Evolutionary conservation across 192 early-diverging fungal genomes (phyloP), one percentile per base, ranked within the genome.

Genomic region (Lobosporangium transversale): DNA sequence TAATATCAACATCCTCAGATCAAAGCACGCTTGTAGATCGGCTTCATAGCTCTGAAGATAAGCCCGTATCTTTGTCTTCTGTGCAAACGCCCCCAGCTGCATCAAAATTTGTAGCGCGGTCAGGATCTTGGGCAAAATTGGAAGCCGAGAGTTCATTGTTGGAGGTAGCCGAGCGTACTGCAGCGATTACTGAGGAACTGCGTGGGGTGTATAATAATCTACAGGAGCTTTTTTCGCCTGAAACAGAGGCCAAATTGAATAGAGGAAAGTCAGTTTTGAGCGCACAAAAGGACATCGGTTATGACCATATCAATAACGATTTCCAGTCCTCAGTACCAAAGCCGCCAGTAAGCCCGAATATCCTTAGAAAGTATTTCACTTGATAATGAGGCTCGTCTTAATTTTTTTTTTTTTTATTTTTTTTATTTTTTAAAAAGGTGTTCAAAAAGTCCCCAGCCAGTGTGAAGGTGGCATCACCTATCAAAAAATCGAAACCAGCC

Each of bases 191-290:
- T 4, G 45, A 76, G 20, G 64, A 67, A 26, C 48, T 76, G 33
- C 57, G 73, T 1, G 64, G 53, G 0, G 73, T 76, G 0, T 76
- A 76, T 31, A 56, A 57, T 3, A 76, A 76, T 21, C 53, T 76
- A 0, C 73, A 76, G 51, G 58, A 67, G 36, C 45, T 76, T 26
- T 76, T 76, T 47, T 76, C 73, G 0, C 73, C 73, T 2, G 73
- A 76, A 24, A 62, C 58, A 4, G 73, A 76, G 45, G 73, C 73
- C 0, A 76, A 76, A 43, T 26, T 61, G 53, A 44, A 60, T 18
- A 59, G 59, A 2, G 73, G 45, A 18, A 56, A 67, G 1, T 57
- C 73, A 3, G 53, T 67, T 12, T 40, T 76, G 42, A 65, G 37
- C 29, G 53, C 71, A 2, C 62, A 74, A 18, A 74, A 74, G 50